Conservation (phyloP, 2,329 filamentous ascomycete species). For the Ophiostoma triangulosporum region DNA sequence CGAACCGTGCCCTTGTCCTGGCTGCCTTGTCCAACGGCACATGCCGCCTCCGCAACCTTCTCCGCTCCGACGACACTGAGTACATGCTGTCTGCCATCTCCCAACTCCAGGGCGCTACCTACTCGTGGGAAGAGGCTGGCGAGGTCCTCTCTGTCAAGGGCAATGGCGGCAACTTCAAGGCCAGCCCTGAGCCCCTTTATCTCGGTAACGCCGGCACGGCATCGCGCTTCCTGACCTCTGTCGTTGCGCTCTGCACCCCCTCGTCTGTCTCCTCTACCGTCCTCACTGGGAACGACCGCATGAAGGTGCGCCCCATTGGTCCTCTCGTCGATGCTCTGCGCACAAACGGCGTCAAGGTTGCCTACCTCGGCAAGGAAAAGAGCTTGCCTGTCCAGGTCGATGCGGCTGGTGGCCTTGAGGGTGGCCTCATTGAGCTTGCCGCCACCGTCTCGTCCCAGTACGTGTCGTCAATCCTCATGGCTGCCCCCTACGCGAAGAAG, state of each 20-base stretch:
- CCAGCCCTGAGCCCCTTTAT: slow-evolving; percentile 67
- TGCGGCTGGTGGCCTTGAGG: slow-evolving; percentile 69
- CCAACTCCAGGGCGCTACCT: slow-evolving; percentile 72
- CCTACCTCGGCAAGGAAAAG: slow-evolving; percentile 71
- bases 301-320: slow-evolving; percentile 92
- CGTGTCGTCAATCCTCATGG: slow-evolving; percentile 93
- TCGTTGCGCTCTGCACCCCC: slow-evolving; percentile 69
- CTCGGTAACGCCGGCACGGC: slow-evolving; percentile 94
- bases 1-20: slow-evolving; percentile 86
- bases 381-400: slow-evolving; percentile 75
- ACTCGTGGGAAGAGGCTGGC: slow-evolving; percentile 90
- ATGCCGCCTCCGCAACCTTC: slow-evolving; percentile 78
- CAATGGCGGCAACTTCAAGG: slow-evolving; percentile 72
- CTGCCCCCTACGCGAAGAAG: slow-evolving; percentile 88
- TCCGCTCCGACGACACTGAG: slow-evolving; percentile 94
- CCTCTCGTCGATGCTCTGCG: slow-evolving; percentile 82
- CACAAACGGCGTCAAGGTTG: slow-evolving; percentile 73
- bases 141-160: slow-evolving; percentile 79
- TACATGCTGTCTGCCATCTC: slow-evolving; percentile 92
- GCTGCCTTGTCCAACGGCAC: slow-evolving; percentile 78
- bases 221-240: slow-evolving; percentile 86
- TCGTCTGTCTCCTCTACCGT: slow-evolving; percentile 54
- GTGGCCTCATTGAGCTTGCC: slow-evolving; percentile 79
- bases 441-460: slow-evolving; percentile 98
- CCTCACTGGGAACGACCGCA: slow-evolving; percentile 84